Base-by-base conservation (phyloP, 805 yeast genomes). In the Blastobotrys attinorum region DNA sequence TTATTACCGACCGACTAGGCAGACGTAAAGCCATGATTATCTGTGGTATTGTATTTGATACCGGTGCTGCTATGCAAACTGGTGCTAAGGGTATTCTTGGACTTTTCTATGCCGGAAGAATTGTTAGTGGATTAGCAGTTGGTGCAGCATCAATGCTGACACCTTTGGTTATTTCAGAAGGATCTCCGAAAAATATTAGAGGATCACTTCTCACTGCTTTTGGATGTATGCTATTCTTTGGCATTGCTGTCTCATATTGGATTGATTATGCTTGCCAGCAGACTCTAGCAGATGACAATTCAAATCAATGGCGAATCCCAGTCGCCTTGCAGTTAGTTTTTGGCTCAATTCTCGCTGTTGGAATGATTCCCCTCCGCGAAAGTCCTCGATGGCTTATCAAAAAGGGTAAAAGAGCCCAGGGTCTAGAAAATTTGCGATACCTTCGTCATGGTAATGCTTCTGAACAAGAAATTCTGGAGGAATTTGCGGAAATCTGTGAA, bases 281-380 rank as follows among this genome's bases (percentile, higher is more conserved):
- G 31, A 38, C 33, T 4, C 36, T 47, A 37, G 29, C 39, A 29
- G 44, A 51, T 21, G 20, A 32, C 25, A 18, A 46, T 15, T 23
- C 52, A 5, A 41, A 44, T 21, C 52, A 53, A 21, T 37, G 67
- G 65, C 46, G 92, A 90, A 1, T 81, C 3, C 82, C 83, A 1
- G 81, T 83, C 27, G 95, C 90, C 13, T 67, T 81, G n/a, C 58
- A 85, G 83, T 45, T 83, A 82, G 42, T 75, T 61, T 86, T 94
- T 90, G 92, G 94, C 10, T 82, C 86, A 47, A 85, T 75, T 8
- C 64, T 86, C n/a, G 73, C 80, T 2, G 48, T 69, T 3, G 92
- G 94, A 3, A 79, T 86, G 83, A 56, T 75, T 32, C 72, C 77
- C 23, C 62, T 86, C 16, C 95, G 94, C 0, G 95, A 86, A 58